Conservation (phyloP, 306 rosid species). For the Oxytropis ochrocephala region DNA sequence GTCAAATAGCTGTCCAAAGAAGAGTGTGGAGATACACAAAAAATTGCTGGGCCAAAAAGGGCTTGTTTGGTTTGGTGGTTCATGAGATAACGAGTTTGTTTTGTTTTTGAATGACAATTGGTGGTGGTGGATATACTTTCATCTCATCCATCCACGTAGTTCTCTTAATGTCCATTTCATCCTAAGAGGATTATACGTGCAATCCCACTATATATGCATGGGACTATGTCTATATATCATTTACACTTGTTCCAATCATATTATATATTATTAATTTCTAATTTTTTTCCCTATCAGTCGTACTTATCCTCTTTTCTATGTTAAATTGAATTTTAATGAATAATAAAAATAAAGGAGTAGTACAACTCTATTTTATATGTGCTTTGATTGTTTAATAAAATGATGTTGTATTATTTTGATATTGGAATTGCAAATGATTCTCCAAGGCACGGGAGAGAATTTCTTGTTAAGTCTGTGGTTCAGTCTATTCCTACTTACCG, state of each 20-base stretch:
- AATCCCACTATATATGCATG: conserved; percentile 4
- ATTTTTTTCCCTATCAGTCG: not conserved
- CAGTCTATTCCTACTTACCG: too few species aligned
- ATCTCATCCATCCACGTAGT: conserved; percentile 26
- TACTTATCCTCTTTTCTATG: not conserved
- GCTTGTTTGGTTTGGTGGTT: conserved; percentile 38
- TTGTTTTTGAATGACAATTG: conserved; percentile 9
- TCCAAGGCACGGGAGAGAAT: too few species aligned
- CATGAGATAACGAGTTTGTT: conserved; percentile 15
- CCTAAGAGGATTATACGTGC: not conserved
- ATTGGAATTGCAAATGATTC: too few species aligned
- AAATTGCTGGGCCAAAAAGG: conserved; percentile 17
- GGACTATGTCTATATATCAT: too few species aligned
- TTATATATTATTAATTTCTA: not conserved
- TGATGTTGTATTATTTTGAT: too few species aligned
- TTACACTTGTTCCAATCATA: not conserved
- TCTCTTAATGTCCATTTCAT: not conserved
- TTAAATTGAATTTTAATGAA: not conserved
- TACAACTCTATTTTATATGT: too few species aligned
- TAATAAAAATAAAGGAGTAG: not conserved
- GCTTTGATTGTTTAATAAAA: too few species aligned
- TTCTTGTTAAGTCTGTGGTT: too few species aligned
- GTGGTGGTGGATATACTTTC: conserved; percentile 2
- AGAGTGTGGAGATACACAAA: conserved; percentile 18
- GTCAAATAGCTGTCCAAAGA: not conserved